Conservation (phyloP, 2,329 filamentous ascomycete species). For the Trichoderma atroviride region DNA sequence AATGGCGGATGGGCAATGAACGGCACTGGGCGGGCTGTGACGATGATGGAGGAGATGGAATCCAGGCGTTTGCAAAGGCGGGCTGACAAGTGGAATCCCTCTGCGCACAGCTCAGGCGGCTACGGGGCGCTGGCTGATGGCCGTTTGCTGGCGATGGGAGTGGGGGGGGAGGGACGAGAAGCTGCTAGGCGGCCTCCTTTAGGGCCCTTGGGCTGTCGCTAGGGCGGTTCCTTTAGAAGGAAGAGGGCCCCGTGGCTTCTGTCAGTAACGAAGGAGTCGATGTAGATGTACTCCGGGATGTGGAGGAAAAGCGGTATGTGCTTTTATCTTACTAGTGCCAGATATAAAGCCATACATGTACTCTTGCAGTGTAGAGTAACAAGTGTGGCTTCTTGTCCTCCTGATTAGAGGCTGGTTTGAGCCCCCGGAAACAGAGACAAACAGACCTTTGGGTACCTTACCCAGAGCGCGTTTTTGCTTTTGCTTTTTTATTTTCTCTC, state of each 20-base stretch:
- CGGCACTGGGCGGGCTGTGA: background rate
- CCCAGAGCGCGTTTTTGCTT: background rate
- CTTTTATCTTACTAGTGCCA: background rate
- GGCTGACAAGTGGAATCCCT: conserved; percentile 26
- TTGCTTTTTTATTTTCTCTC: background rate
- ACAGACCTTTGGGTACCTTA: conserved; percentile 5
- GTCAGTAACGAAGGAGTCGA: background rate
- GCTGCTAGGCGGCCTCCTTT: conserved; percentile 20
- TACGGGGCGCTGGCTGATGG: conserved; percentile 15
- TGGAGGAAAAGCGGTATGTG: background rate
- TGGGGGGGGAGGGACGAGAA: conserved; percentile 1
- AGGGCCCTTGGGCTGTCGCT: background rate
- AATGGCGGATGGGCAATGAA: conserved; percentile 7
- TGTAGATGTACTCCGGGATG: background rate
- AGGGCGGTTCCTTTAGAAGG: background rate
- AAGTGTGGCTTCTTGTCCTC: background rate
- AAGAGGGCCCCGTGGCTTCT: background rate
- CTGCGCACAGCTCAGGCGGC: conserved; percentile 10
- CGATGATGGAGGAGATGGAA: conserved; percentile 25
- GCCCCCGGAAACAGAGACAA: background rate
- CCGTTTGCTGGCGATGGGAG: conserved; percentile 13
- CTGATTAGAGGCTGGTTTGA: background rate
- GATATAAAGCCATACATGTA: background rate
- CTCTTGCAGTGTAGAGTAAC: background rate
- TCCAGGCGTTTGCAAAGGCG: conserved; percentile 21